A percentile compares a stretch with the other conserved stretches of the same genome.
Evolutionary conservation across 305 asterid species (phyloP).

Genomic region (Fraxinus sp.): DNA sequence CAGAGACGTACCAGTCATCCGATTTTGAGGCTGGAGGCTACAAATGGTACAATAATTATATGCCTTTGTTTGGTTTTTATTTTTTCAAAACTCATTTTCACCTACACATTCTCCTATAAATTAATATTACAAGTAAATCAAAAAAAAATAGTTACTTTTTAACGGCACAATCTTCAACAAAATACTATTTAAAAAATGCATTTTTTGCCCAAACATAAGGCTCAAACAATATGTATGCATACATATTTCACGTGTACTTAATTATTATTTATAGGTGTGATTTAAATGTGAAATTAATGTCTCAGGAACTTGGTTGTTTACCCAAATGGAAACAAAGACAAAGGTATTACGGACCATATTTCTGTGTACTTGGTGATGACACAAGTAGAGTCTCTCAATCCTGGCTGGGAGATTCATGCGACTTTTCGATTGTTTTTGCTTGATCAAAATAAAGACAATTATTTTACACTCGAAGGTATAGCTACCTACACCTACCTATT

Average conservation of each 20-base stretch:
- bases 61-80: too few species aligned
- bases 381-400: slow-evolving; percentile 29
- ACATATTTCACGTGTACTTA: too few species aligned
- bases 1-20: slow-evolving; percentile 38
- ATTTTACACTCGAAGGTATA: slow-evolving; percentile 46
- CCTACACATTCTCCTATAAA: too few species aligned
- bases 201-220: too few species aligned
- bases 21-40: slow-evolving; percentile 61
- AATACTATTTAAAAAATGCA: too few species aligned
- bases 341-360: slow-evolving; percentile 45
- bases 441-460: slow-evolving; percentile 51
- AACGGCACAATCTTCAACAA: too few species aligned
- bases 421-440: slow-evolving; percentile 44
- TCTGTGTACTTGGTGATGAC: slow-evolving; percentile 42
- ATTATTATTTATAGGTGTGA: neutral
- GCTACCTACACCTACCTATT: neutral
- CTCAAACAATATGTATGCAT: too few species aligned
- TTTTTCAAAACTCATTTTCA: too few species aligned
- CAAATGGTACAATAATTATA: slow-evolving; percentile 39
- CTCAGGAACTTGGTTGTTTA: slow-evolving; percentile 44
- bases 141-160: too few species aligned
- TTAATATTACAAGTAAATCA: too few species aligned
- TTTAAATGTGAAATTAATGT: neutral
- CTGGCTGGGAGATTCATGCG: slow-evolving; percentile 54
- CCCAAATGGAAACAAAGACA: slow-evolving; percentile 60